Conservation (phyloP, 139 green algal species). For the Trebouxia sp. region DNA sequence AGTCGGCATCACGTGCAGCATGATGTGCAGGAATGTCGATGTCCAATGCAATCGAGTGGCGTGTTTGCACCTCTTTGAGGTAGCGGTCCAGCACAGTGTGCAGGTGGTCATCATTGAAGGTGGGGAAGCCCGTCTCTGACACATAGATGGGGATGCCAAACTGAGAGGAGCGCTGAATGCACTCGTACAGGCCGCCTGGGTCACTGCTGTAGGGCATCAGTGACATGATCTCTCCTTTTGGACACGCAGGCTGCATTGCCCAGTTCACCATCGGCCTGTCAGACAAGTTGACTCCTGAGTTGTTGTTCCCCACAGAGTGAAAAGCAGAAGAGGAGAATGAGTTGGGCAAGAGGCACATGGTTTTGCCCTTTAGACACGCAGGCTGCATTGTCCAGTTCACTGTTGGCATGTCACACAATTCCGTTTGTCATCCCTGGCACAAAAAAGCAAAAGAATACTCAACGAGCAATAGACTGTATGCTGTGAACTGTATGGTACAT, state of each 20-base stretch:
- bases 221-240: conserved; percentile 27
- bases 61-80: conserved; percentile 38
- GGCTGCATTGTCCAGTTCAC: conserved; percentile 12
- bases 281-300: background rate
- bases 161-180: conserved; percentile 13
- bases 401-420: conserved; percentile 24
- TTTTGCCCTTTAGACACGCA: background rate
- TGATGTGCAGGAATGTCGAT: too few relatives aligned
- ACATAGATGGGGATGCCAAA: conserved; percentile 83
- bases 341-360: conserved; percentile 29
- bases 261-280: conserved; percentile 3
- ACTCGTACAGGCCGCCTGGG: conserved; percentile 1
- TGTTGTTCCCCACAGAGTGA: conserved; percentile 65
- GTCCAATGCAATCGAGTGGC: too few relatives aligned
- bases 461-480: background rate
- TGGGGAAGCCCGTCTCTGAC: conserved; percentile 79
- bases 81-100: conserved; percentile 44
- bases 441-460: conserved; percentile 26
- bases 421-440: conserved; percentile 82
- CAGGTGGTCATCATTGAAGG: conserved; percentile 54
- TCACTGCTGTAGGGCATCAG: conserved; percentile 19
- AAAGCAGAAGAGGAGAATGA: conserved; percentile 70
- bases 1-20: too few relatives aligned
- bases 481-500: background rate
- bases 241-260: background rate